Evolutionary conservation across 2,329 filamentous ascomycete genomes (phyloP), one percentile per base, ranked within the genome.

Genomic region (Aspergillus viridinutans): DNA sequence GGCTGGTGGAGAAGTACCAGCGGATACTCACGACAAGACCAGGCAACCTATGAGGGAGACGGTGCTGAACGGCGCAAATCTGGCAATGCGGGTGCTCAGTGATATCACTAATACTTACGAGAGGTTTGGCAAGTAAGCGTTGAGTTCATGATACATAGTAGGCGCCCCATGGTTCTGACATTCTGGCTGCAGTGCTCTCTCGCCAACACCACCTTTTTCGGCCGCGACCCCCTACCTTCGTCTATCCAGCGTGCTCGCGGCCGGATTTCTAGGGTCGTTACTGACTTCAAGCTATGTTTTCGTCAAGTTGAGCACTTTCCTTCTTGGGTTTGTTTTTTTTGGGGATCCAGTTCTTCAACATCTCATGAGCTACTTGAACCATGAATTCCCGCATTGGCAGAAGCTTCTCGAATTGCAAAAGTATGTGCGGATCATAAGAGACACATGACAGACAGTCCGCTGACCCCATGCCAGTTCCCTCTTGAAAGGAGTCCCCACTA

Each of bases 401-500:
- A 89, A 88, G 63, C 78, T 90, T 6, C 78, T 93, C 17, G 86
- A 92, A 65, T 74, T 91, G 10, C 82, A 88, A 58, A 91, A 91
- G 70, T 73, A 63, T 49, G 62, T 50, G 4, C 1, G 7, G 8
- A 4, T 21, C 7, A 9, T 21, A 20, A 12, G 25, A 20, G 7
- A 14, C 3, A 9, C 4, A 5, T 20, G 14, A 8, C 20, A 2
- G 28, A 48, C 7, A 2, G 5, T 23, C 28, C 54, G 38, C 62
- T 71, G 54, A 73, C 54, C 14, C 35, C 45, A 17, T 10, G n/a
- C 3, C 2, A 79, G 77, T 61, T 90, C 88, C 0, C 70, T 94
- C 1, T 83, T 96, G 52, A 90, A 89, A 68, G 90, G 90, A 2
- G 86, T 94, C 0, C 91, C 91, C 0, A 96, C 90, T 1, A 94